These are phyloP conservation scores for Globisporangium iwayamae DNA, from an alignment of 352 stramenopile genomes.

Conservation along the genomic window DNA sequence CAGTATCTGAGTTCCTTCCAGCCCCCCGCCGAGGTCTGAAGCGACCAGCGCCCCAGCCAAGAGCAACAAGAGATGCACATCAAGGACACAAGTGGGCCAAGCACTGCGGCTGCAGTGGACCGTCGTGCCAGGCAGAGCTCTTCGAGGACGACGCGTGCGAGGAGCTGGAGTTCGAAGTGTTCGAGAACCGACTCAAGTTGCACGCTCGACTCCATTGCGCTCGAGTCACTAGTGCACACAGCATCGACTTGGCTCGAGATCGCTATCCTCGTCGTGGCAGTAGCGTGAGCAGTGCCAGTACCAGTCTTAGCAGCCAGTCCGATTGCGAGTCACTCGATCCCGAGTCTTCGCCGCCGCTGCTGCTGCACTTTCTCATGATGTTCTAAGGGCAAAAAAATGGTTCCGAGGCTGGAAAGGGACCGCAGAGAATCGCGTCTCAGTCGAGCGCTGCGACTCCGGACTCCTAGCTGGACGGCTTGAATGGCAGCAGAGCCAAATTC, in stretches of 20 bases:
- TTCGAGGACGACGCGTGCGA: slow-evolving; percentile 10
- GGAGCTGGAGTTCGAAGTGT: background rate
- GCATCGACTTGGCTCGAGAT: background rate
- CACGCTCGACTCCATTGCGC: background rate
- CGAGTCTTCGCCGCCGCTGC: slow-evolving; percentile 5
- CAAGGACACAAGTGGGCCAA: slow-evolving; percentile 9
- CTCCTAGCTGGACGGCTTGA: background rate
- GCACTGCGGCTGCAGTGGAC: slow-evolving; percentile 10
- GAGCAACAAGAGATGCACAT: background rate
- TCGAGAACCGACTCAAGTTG: background rate
- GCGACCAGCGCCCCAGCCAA: background rate
- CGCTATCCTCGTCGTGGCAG: background rate
- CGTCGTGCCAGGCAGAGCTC: slow-evolving; percentile 8
- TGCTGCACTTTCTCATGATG: slow-evolving; percentile 17
- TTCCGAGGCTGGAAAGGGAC: no score
- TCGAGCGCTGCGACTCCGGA: no score
- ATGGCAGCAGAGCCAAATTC: background rate
- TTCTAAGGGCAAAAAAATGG: background rate
- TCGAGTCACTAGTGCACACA: no score
- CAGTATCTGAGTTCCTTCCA: background rate
- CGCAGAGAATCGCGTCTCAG: no score
- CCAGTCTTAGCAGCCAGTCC: background rate
- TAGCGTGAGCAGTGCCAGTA: background rate
- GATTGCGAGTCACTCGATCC: background rate
- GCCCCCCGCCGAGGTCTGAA: background rate